Base-by-base conservation (phyloP, 2,329 filamentous ascomycete genomes). In the Trichoderma semiorbis region DNA sequence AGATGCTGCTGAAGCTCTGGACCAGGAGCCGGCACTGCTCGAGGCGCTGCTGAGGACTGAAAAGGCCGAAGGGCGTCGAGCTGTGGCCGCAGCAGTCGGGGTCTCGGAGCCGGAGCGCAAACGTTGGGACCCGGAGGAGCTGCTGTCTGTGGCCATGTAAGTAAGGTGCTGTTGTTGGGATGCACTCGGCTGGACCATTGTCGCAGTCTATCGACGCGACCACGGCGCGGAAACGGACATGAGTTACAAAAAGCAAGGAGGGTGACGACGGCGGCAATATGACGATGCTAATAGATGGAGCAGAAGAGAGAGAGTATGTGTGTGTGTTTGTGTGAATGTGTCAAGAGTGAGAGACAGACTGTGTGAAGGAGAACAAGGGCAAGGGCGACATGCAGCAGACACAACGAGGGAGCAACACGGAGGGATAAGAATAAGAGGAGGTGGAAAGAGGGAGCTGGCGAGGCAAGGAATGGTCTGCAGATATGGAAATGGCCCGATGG, bases 121-220 rank as follows among this genome's bases (percentile, higher is more conserved):
- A 57, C 32, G 32, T 61, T 50, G 58, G 63, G 69, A 53, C 69
- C 34, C 69, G 43, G 70, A 72, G 34, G 67, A 72, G 69, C 69
- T 74, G 68, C 67, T 53, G 24, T 70, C 67, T 69, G 68, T 61
- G 39, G 74, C 62, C 60, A 43, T 63, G 73, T 73, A 66, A 73
- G 71, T 62, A 47, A 62, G 21, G 47, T 64, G 61, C 28, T 72
- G 66, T 50, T 75, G 75, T 50, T 75, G 75, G 74, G 73, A 71
- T 74, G 73, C 75, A 74, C 76, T 71, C 72, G 77, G 74, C 73
- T 77, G 74, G 67, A 72, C 75, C 76, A 78, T 79, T 76, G 73
- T 76, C 74, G 76, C 77, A 77, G 75, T 72, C 78, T 78, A 76
- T 75, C 75, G 76, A 78, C 76, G 77, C 72, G 74, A 74, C 72